Percentiles rank a stretch among this genome's conserved stretches.
Conservation (phyloP, 2,329 filamentous ascomycete species). For the Magnaporthiopsis rhizophila region DNA sequence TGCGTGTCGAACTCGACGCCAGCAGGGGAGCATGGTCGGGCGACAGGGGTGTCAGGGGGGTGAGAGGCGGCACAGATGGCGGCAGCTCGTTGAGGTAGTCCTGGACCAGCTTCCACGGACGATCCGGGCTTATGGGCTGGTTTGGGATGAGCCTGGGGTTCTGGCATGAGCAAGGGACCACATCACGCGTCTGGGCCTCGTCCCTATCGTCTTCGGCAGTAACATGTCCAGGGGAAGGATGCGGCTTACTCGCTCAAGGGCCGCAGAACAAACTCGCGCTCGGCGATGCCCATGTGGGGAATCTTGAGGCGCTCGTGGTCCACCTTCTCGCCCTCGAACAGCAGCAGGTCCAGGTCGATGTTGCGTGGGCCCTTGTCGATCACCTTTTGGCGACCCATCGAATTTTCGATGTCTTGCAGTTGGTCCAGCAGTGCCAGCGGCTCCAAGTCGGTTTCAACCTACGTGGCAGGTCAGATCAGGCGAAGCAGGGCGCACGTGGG, state of each 20-base stretch:
- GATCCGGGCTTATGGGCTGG: constrained; percentile 40
- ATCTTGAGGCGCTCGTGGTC: constrained; percentile 68
- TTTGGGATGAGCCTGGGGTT: constrained; percentile 44
- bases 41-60: constrained; percentile 50
- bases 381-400: constrained; percentile 71
- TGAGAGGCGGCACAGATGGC: constrained; percentile 38
- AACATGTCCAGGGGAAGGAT: constrained; percentile 19
- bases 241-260: constrained; percentile 72
- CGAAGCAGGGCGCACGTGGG: neutral
- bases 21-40: constrained; percentile 44
- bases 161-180: constrained; percentile 11
- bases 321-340: constrained; percentile 64
- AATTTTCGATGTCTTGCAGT: constrained; percentile 76
- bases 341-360: constrained; percentile 87
- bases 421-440: constrained; percentile 71
- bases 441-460: constrained; percentile 74
- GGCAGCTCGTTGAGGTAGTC: constrained; percentile 55
- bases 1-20: constrained; percentile 47
- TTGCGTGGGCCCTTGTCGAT: constrained; percentile 92
- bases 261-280: constrained; percentile 87
- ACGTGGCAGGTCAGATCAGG: constrained; percentile 7
- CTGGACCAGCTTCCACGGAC: constrained; percentile 52
- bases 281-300: constrained; percentile 76
- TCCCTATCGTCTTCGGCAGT: neutral
- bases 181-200: neutral